Base-by-base conservation (phyloP, 495 filamentous ascomycete species). In the Clavariopsis aquatica region DNA sequence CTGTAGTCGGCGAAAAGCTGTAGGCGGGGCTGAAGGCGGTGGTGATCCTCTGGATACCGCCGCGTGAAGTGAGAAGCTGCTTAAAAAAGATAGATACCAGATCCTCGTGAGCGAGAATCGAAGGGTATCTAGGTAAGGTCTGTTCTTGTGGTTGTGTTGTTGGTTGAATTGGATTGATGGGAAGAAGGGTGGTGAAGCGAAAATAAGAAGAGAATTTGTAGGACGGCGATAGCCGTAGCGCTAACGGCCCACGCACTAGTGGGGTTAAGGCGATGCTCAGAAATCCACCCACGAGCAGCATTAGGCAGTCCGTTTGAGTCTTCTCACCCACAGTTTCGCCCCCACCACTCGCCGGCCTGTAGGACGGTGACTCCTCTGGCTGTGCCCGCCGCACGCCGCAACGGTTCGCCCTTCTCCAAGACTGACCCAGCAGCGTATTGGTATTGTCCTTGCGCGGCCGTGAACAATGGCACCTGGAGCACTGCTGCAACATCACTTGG, bases 1-100 rank as follows among this genome's bases (percentile, higher is more conserved):
- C 78, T 80, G 82, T 81, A 84, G 85, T 78, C 81, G 74, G 71
- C 69, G 27, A 60, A 70, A 70, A 64, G 47, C 19, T 65, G 46
- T 53, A 59, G 65, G 59, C 64, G 72, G 60, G 62, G 70, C 57
- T 72, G 65, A 58, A 61, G 61, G 67, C 69, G 73, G 71, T 58
- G 72, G 68, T 68, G 68, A 72, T 68, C 68, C 72, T 70, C 55
- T 52, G 52, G 71, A 69, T 68, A 69, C 57, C 73, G 75, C 75
- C 71, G 73, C 68, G 38, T 62, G 59, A 38, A 36, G 49, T 31
- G 27, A 45, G 49, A 61, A 63, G 66, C 52, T 65, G 36, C 53
- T 9, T 2, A 52, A 23, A 57, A 62, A 72, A 68, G 67, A 70
- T 72, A 76, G 76, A 76, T 73, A 72, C 64, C 68, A 57, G 67